Base-by-base conservation (phyloP, 176 grass and related monocot species). In the Leersia perrieri region DNA sequence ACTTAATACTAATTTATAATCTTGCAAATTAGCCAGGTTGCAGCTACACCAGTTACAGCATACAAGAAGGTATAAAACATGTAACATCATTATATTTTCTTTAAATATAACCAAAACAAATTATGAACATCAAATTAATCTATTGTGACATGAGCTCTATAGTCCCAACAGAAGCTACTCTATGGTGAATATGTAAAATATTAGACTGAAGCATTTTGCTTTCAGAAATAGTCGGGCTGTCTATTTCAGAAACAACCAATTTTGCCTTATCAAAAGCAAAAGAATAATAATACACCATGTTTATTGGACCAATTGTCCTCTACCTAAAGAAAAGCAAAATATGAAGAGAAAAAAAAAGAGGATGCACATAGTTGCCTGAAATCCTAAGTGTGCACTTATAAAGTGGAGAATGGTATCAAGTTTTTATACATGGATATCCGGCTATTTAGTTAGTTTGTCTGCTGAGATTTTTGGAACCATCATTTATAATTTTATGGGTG, bases 181-280 rank as follows among this genome's bases (percentile, higher is more conserved):
- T 35, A 8, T 82, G 23, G 57, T 51, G 53, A 49, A 87, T 63
- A 81, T 30, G 36, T 44, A 60, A 81, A 41, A 45, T 25, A 51
- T 30, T 79, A 23, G 9, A 66, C 33, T 15, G 47, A 34, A 70
- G 33, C 27, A 65, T 38, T 63, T 63, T 79, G 10, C 12, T 69
- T 65, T 78, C 32, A 79, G 26, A 47, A 38, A 72, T 65, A 33
- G 1, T 42, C 3, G 42, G 1, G 28, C 27, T 28, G 58, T 60
- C 13, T 68, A 44, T 27, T 74, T 73, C 13, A 74, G 53, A 70
- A 76, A 70, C n/a, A 77, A 84, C 28, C 9, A 75, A 16, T 45
- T 61, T 61, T 70, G 29, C 51, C 60, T 40, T 45, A 70, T 70
- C 7, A 85, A 70, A 53, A 49, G 18, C 39, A 8, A 3, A 45